Base-by-base conservation (phyloP, 2,329 filamentous ascomycete species). In the Cladosporium oxysporum region DNA sequence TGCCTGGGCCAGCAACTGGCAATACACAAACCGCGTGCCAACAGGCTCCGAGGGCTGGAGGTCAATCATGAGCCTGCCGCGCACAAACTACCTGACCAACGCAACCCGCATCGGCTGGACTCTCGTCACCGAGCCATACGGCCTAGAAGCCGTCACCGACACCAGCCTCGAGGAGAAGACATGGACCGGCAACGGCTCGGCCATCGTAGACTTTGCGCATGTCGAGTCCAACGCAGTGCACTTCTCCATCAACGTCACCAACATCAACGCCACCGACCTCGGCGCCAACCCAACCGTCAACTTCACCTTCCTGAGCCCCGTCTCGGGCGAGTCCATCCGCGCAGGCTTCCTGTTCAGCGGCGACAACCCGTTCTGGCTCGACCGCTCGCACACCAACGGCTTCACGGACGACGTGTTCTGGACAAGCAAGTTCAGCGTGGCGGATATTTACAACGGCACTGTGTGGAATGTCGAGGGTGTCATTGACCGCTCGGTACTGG, bases 1-100 rank as follows among this genome's bases (percentile, higher is more conserved):
- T 5, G 81, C 80, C 10, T 87, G 85, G 85, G 83, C 83, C 1
- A 83, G 79, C 66, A 87, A 87, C 69, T 87, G 85, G 81, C 80
- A 87, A 71, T 88, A 88, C 74, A 78, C 81, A 29, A 58, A 70
- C 41, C 50, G 76, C 2, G 83, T 86, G 0, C 85, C 85, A 0
- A 87, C 84, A 0, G 84, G 80, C 0, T 73, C 78, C 4, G 83
- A 87, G 69, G 79, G 81, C 26, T 87, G 83, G 81, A 77, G 84
- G 14, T 81, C 80, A 53, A 74, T 79, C 31, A 84, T 84, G 82
- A 80, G 80, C 1, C 69, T 85, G 0, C 83, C 87, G 2, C 78
- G 86, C 0, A 74, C 74, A 5, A 83, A 83, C 59, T 82, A 83
- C 58, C 74, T 89, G 7, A 81, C 79, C 21, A 82, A 85, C 41